These are phyloP conservation scores for Narthecium ossifragum DNA, from an alignment of 106 monocot species.

Conservation along the genomic window DNA sequence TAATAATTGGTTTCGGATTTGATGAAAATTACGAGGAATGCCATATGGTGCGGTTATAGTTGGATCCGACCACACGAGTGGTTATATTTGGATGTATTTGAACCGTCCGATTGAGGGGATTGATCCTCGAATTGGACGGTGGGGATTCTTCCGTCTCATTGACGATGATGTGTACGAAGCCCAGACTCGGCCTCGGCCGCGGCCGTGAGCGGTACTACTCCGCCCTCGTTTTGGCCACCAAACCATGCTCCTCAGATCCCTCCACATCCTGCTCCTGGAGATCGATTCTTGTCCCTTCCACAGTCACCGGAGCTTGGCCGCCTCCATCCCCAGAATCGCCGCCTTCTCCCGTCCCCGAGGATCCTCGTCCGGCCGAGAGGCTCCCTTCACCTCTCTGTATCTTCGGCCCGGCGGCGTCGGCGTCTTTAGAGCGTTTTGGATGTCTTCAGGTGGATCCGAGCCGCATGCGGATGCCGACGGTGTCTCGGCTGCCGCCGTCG, in stretches of 20 bases:
- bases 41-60: neutral
- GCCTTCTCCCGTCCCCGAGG: conserved; percentile 8
- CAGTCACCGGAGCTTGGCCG: conserved; percentile 14
- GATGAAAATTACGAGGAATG: neutral
- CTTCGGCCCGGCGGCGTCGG: neutral
- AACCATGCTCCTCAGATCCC: conserved; percentile 50
- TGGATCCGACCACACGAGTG: too few species aligned
- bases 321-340: neutral
- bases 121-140: too few species aligned
- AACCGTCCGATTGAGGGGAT: too few species aligned
- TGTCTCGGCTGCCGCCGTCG: conserved; percentile 3
- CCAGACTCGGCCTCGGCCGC: conserved; percentile 3
- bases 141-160: too few species aligned
- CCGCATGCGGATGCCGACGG: conserved; percentile 14
- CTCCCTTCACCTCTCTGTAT: neutral
- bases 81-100: too few species aligned
- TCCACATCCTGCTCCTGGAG: conserved; percentile 23
- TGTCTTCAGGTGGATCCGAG: conserved; percentile 37
- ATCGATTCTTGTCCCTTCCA: conserved; percentile 19
- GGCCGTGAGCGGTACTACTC: neutral
- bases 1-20: neutral
- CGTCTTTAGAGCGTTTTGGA: conserved; percentile 20
- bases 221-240: neutral
- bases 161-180: conserved; percentile 22
- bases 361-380: conserved; percentile 1